phyloP scores from a whole-genome alignment of 176 grass and related monocot genomes.

The Leersia perrieri region DNA sequence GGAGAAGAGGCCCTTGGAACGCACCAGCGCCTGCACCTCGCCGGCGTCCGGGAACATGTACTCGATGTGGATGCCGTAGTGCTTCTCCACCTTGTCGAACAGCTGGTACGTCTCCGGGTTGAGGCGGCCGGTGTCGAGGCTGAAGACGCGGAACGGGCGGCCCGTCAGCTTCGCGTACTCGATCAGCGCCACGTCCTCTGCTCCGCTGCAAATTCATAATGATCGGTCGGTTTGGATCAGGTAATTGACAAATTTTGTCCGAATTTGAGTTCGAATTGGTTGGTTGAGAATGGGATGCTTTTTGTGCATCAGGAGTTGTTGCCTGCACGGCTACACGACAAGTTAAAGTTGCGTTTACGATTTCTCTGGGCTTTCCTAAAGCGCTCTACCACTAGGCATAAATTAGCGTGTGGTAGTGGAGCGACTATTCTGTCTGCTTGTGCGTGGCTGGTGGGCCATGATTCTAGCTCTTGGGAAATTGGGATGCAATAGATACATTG shows the following conservation, averaged over 20 bases:
- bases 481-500: slow-evolving; percentile 3
- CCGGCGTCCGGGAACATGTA: slow-evolving; percentile 88
- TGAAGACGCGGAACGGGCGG: slow-evolving; percentile 84
- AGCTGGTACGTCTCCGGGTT: slow-evolving; percentile 90
- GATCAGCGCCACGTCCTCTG: slow-evolving; percentile 93
- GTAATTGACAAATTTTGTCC: not conserved
- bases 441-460: slow-evolving; percentile 33
- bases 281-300: too few relatives aligned
- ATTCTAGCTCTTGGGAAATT: slow-evolving; percentile 19
- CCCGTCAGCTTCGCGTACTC: slow-evolving; percentile 82
- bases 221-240: too few relatives aligned
- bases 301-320: not conserved
- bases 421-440: not conserved
- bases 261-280: not conserved
- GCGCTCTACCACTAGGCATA: too few relatives aligned
- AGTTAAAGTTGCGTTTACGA: too few relatives aligned
- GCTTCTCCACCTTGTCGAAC: slow-evolving; percentile 89
- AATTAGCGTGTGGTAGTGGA: not conserved
- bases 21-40: slow-evolving; percentile 83
- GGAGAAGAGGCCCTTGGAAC: slow-evolving; percentile 92
- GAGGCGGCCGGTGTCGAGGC: slow-evolving; percentile 81
- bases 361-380: too few relatives aligned
- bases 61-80: slow-evolving; percentile 86
- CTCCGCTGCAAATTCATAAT: slow-evolving; percentile 56
- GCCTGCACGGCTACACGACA: not conserved